Evolutionary conservation across 768 basidiomycete species (phyloP).

Genomic region (Steccherinum ochraceum): DNA sequence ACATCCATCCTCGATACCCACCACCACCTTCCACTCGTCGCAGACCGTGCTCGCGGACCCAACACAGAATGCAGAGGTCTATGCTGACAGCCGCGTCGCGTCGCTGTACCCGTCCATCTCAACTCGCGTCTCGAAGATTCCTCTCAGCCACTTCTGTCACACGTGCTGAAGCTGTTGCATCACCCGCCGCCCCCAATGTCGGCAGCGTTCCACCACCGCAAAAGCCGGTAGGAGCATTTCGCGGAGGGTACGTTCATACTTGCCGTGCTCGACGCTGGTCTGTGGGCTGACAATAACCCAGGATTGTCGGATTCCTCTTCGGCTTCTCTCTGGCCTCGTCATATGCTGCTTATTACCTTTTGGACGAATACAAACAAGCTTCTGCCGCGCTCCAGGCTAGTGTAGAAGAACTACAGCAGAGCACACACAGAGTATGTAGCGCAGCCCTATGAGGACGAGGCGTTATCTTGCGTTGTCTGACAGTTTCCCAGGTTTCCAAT

Average conservation of each 20-base stretch:
- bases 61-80: constrained; percentile 1
- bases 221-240: constrained; percentile 64
- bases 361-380: constrained; percentile 87
- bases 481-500: constrained; percentile 56
- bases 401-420: constrained; percentile 79
- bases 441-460: background rate
- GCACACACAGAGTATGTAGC: constrained; percentile 65
- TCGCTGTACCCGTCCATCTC: constrained; percentile 17
- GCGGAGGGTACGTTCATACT: constrained; percentile 31
- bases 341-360: constrained; percentile 77
- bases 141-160: constrained; percentile 39
- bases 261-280: background rate
- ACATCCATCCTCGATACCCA: no score
- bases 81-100: constrained; percentile 33
- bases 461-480: background rate
- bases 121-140: constrained; percentile 24
- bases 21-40: no score
- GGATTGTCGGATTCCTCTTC: constrained; percentile 75
- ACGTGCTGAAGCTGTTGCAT: constrained; percentile 35
- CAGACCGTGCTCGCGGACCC: no score
- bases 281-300: background rate
- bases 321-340: constrained; percentile 89
- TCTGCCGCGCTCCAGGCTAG: constrained; percentile 84
- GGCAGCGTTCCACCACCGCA: constrained; percentile 52
- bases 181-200: constrained; percentile 35